phyloP scores from a whole-genome alignment of 805 yeast genomes.

The Lachancea fermentati region DNA sequence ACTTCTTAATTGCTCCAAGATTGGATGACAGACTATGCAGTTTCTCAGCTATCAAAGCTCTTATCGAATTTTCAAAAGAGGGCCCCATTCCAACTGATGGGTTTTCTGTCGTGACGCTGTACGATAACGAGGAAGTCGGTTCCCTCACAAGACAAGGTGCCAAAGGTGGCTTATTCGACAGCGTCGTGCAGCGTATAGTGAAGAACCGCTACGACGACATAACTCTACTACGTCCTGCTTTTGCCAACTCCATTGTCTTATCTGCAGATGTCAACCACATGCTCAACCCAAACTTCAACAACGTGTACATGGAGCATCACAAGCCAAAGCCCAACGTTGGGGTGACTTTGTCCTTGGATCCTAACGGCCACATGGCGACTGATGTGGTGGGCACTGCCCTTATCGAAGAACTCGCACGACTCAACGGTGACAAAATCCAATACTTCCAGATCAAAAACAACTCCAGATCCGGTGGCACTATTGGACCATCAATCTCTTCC shows the following conservation, averaged over 20 bases:
- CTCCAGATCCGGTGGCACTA: slow-evolving; percentile 82
- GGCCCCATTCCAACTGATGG: slow-evolving; percentile 35
- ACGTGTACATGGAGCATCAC: slow-evolving; percentile 70
- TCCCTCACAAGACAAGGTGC: slow-evolving; percentile 79
- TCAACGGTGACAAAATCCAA: slow-evolving; percentile 62
- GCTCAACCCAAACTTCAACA: slow-evolving; percentile 68
- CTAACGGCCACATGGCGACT: slow-evolving; percentile 81
- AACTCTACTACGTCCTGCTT: slow-evolving; percentile 36
- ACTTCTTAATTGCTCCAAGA: slow-evolving; percentile 76
- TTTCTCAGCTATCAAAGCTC: slow-evolving; percentile 59
- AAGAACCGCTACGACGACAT: slow-evolving; percentile 25
- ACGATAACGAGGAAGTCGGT: slow-evolving; percentile 82
- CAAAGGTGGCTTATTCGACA: slow-evolving; percentile 66
- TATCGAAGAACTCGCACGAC: slow-evolving; percentile 61
- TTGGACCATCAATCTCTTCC: slow-evolving; percentile 65
- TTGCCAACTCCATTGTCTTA: slow-evolving; percentile 71
- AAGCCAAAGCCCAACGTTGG: slow-evolving; percentile 79
- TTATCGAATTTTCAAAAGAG: slow-evolving; percentile 44
- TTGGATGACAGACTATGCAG: slow-evolving; percentile 82
- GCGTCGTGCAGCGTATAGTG: slow-evolving; percentile 53
- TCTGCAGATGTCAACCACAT: slow-evolving; percentile 85
- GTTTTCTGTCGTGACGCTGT: slow-evolving; percentile 58
- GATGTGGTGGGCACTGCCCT: slow-evolving; percentile 69
- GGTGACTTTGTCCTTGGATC: slow-evolving; percentile 61
- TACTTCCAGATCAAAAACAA: slow-evolving; percentile 84